A percentile compares a stretch with the other conserved stretches of the same genome.
Evolutionary conservation across 768 basidiomycete genomes (phyloP).

Genomic region (Sarcodon aspratus): DNA sequence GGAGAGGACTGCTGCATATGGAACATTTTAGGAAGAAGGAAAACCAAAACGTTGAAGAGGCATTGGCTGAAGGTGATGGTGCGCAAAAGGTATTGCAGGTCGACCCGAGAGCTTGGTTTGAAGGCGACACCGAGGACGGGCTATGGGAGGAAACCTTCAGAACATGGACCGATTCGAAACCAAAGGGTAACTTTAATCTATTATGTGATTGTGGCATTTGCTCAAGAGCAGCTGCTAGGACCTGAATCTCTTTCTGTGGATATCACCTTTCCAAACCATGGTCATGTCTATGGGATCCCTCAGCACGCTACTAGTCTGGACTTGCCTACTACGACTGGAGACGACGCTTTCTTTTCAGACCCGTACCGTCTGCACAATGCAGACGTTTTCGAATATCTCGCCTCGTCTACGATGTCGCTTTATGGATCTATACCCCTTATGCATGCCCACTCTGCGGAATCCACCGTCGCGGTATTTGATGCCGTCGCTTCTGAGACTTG

Average conservation of each 20-base stretch:
- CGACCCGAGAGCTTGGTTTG: constrained; percentile 65
- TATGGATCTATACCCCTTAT: constrained; percentile 90
- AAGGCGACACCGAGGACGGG: constrained; percentile 73
- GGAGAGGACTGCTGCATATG: constrained; percentile 87
- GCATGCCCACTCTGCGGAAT: constrained; percentile 82
- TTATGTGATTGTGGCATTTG: constrained; percentile 1
- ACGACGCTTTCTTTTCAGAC: constrained; percentile 66
- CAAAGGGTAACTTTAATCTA: constrained; percentile 57
- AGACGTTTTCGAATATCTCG: constrained; percentile 94
- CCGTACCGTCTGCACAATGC: constrained; percentile 93
- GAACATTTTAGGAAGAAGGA: constrained; percentile 82
- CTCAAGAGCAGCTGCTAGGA: constrained; percentile 33
- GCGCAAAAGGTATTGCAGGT: constrained; percentile 43
- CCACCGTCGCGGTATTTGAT: constrained; percentile 87
- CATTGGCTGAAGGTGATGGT: constrained; percentile 22
- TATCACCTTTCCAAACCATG: constrained; percentile 85
- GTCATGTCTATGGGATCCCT: constrained; percentile 90
- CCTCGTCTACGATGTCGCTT: constrained; percentile 66
- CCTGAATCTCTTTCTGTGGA: constrained; percentile 92
- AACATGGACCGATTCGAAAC: constrained; percentile 87
- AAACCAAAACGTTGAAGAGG: constrained; percentile 18
- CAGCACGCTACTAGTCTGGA: constrained; percentile 89
- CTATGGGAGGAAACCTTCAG: constrained; percentile 86
- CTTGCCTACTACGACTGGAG: constrained; percentile 80
- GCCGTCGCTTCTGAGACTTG: constrained; percentile 86